These are phyloP conservation scores for Hanseniaspora thailandica DNA, from an alignment of 805 yeast genomes.

Conservation along the genomic window DNA sequence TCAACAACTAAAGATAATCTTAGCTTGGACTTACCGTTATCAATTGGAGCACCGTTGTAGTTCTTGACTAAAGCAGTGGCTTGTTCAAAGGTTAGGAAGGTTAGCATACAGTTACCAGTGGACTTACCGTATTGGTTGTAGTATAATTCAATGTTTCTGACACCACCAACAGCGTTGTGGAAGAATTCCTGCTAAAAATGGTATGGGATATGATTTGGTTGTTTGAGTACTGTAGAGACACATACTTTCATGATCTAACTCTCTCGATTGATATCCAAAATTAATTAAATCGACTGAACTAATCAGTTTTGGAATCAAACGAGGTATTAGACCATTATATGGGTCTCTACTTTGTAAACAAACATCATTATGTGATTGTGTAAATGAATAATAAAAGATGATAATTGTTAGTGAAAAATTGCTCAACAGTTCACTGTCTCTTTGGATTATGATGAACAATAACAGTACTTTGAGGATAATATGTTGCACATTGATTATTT, in stretches of 20 bases:
- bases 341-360: too few species aligned
- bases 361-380: background rate
- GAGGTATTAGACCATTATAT: too few species aligned
- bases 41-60: conserved; percentile 89
- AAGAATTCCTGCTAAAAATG: conserved; percentile 62
- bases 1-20: conserved; percentile 74
- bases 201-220: background rate
- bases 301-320: background rate
- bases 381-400: background rate
- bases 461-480: background rate
- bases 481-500: background rate
- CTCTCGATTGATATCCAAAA: background rate
- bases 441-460: background rate
- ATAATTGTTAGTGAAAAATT: background rate
- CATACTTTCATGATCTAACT: background rate
- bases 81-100: conserved; percentile 54
- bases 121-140: conserved; percentile 84
- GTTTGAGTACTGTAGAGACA: background rate
- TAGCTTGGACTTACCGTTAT: conserved; percentile 67
- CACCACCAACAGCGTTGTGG: conserved; percentile 76
- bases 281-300: background rate
- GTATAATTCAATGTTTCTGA: conserved; percentile 53
- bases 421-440: background rate
- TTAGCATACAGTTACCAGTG: conserved; percentile 81
- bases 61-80: conserved; percentile 72